Percentiles rank a stretch among this genome's conserved stretches.
These are phyloP conservation scores for Strobilomyces confusus DNA, from an alignment of 768 basidiomycete species.

Conservation along the genomic window DNA sequence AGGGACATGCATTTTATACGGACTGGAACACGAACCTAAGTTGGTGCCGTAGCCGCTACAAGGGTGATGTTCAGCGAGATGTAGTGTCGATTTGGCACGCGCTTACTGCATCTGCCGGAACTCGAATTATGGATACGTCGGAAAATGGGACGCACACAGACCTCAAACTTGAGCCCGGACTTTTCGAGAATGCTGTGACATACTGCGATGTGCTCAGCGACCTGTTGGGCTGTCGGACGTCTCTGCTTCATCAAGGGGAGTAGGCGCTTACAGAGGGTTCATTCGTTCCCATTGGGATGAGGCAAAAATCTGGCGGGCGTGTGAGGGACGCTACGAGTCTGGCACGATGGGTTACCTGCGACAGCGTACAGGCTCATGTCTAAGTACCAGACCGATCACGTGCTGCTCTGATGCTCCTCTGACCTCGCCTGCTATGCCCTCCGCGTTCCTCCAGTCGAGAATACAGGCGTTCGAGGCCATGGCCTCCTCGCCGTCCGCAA, in stretches of 20 bases:
- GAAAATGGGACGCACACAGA: constrained; percentile 26
- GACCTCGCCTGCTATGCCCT: constrained; percentile 33
- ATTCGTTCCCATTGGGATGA: constrained; percentile 80
- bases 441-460: constrained; percentile 50
- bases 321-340: background rate
- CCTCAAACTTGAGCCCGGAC: constrained; percentile 80
- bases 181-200: constrained; percentile 80
- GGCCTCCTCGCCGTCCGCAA: constrained; percentile 27
- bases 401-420: background rate
- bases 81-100: constrained; percentile 16
- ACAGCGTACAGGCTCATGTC: constrained; percentile 62
- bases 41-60: constrained; percentile 89
- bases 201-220: constrained; percentile 75
- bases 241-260: background rate
- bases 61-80: constrained; percentile 20
- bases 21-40: constrained; percentile 45
- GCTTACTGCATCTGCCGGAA: constrained; percentile 37
- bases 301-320: constrained; percentile 66
- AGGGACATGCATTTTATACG: background rate
- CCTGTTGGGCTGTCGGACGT: constrained; percentile 33
- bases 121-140: background rate
- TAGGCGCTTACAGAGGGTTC: constrained; percentile 57
- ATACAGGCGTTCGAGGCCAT: constrained; percentile 65
- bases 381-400: background rate
- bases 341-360: constrained; percentile 47